Base-by-base conservation (phyloP, 331 rosid species). In the Quercus phellos region DNA sequence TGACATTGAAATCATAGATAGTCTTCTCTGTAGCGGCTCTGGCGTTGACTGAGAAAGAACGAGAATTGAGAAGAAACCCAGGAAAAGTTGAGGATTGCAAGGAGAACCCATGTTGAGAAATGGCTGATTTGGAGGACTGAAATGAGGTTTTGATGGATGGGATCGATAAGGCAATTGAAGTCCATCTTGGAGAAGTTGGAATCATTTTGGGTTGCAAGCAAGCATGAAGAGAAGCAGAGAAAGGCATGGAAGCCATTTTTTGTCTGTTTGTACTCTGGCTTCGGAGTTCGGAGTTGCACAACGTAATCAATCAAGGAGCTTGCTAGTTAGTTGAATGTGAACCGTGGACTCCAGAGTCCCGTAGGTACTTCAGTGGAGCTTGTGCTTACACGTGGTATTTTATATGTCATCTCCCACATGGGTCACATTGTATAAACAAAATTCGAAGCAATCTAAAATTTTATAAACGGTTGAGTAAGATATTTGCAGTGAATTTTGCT, bases 1-100 rank as follows among this genome's bases (percentile, higher is more conserved):
- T 93, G 72, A 93, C 98, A 38, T 91, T 90, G 66, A 84, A 95
- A 73, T 91, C 99, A 81, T 95, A 78, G 64, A 93, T 86, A 80
- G 85, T 84, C 87, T 95, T 95, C 64, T 90, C 93, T 1, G 97
- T 86, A 51, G 87, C 89, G 21, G 99, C 99, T 78, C 87, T 89
- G 0, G 99, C 99, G 46, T 75, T 70, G 74, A 91, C 87, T 30
- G 86, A 82, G n/a, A 78, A 87, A 85, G 87, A 79, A 21, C 83
- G 88, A 72, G 85, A 59, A 60, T 84, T 90, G 26, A 75, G 11
- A 14, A 77, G 29, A 76, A 77, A 22, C 38, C 77, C 81, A 2
- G 81, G 82, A 77, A 78, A 69, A 58, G 17, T 73, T 50, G 87
- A 81, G 0, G 96, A 80, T 70, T 68, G 66, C 29, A 77, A 69